Evolutionary conservation across 1,284 basidiomycete genomes (phyloP), one percentile per base, ranked within the genome.

Genomic region (Ustilago sp.): DNA sequence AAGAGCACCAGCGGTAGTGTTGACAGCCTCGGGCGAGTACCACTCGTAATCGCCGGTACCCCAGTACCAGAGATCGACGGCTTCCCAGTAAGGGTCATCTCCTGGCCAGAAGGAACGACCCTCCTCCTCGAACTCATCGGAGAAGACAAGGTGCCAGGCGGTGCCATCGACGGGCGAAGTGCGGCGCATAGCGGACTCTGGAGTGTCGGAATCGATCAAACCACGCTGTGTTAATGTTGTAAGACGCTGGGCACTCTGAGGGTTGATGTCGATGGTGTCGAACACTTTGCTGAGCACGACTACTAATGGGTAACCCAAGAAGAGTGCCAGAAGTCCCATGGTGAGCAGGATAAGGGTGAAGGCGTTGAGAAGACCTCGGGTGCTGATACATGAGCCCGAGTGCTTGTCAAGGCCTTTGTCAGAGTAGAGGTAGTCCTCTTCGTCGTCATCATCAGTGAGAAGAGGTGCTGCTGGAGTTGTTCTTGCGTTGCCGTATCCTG

Each of bases 81-180:
- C 85, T 54, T 83, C 82, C 82, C 82, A 86, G 61, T 79, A 86
- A 0, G 85, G 85, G 57, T 86, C 84, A 48, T 86, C 84, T 13
- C 83, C 83, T 0, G 84, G 84, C 77, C 77, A 86, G 77, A 90
- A 90, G 0, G 87, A 88, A 43, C 89, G 81, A 5, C 93, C 94
- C 43, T 92, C 91, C 7, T 84, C 87, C 56, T 95, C 91, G 52
- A 85, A 85, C 87, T 98, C 95, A 86, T 98, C 95, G 63, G 70
- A 76, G 52, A 86, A 86, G 6, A 94, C 91, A 23, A 98, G 90
- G 34, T 87, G 77, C 63, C 83, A 86, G 7, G 8, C 51, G 4
- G 41, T 38, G 32, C 68, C 64, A 28, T 76, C 76, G 38, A 62
- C 50, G n/a, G 51, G 64, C 13, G 63, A 68, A 4, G 51, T 77